These are phyloP conservation scores for Rhodomyrtus tomentosa DNA, from an alignment of 345 rosid species.

Conservation along the genomic window DNA sequence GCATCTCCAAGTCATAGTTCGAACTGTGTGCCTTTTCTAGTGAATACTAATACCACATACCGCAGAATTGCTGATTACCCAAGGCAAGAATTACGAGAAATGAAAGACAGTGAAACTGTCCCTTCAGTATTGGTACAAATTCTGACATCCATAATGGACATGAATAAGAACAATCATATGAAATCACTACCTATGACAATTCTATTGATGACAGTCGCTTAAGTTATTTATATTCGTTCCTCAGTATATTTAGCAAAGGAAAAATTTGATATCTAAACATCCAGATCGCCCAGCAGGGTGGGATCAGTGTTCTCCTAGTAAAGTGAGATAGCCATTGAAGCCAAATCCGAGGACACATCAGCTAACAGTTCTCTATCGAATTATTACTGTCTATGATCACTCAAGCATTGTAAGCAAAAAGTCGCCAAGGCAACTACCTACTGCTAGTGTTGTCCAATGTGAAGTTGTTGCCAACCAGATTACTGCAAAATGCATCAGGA, in stretches of 20 bases:
- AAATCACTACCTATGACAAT: not conserved
- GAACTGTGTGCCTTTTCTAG: not conserved
- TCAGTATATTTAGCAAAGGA: not conserved
- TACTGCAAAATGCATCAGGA: conserved; percentile 30
- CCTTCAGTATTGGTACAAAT: not conserved
- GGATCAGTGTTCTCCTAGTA: not conserved
- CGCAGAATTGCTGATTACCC: not conserved
- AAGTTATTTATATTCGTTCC: not conserved
- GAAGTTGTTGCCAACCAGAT: conserved; percentile 64
- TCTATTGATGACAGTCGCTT: not conserved
- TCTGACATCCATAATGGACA: not conserved
- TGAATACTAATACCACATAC: not conserved
- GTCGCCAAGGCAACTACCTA: conserved; percentile 23
- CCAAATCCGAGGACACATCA: not conserved
- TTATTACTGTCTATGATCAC: not conserved
- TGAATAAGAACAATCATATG: not conserved
- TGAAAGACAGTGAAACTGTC: not conserved
- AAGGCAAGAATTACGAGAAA: not conserved
- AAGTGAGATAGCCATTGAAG: not conserved
- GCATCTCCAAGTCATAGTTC: not conserved
- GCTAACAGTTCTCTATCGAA: not conserved
- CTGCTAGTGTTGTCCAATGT: conserved; percentile 21
- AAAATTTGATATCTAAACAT: not conserved
- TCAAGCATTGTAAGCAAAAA: not conserved
- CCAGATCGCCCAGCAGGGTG: not conserved